Evolutionary conservation across 495 filamentous ascomycete genomes (phyloP).

Genomic region (Geoglossum glabrum): DNA sequence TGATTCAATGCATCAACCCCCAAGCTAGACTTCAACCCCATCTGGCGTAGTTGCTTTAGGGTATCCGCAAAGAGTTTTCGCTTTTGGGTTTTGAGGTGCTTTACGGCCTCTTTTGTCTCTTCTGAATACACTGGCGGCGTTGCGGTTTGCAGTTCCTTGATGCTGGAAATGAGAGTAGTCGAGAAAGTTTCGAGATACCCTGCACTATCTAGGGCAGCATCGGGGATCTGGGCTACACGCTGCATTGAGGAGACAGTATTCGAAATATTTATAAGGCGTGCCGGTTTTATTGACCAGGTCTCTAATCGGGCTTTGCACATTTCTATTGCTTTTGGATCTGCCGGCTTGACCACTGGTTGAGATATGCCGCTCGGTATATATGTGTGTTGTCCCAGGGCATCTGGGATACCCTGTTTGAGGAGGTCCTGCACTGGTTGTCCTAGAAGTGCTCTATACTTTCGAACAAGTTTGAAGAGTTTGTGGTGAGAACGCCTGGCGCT

Average conservation of each 20-base stretch:
- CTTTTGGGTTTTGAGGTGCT: slow-evolving; percentile 77
- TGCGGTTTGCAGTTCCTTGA: slow-evolving; percentile 51
- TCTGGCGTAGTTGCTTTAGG: slow-evolving; percentile 55
- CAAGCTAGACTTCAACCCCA: slow-evolving; percentile 74
- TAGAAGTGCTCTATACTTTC: slow-evolving; percentile 64
- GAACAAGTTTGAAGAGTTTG: slow-evolving; percentile 76
- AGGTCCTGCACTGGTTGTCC: slow-evolving; percentile 47
- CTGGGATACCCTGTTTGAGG: slow-evolving; percentile 44
- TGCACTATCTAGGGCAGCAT: slow-evolving; percentile 31
- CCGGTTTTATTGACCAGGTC: slow-evolving; percentile 39
- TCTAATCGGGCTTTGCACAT: slow-evolving; percentile 31
- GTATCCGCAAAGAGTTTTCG: slow-evolving; percentile 80
- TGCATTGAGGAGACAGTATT: slow-evolving; percentile 44
- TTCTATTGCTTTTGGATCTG: slow-evolving; percentile 24
- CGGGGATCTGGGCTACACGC: slow-evolving; percentile 30
- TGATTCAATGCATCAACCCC: slow-evolving; percentile 43
- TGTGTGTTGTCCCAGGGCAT: slow-evolving; percentile 11
- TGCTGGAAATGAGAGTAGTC: slow-evolving; percentile 41
- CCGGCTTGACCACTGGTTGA: slow-evolving; percentile 8
- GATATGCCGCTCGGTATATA: slow-evolving; percentile 10
- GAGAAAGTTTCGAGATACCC: slow-evolving; percentile 46
- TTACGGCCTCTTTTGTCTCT: slow-evolving; percentile 60
- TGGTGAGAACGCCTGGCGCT: slow-evolving; percentile 78
- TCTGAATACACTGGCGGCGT: slow-evolving; percentile 60
- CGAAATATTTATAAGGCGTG: slow-evolving; percentile 46